These are phyloP conservation scores for Termitomyces sp. DNA, from an alignment of 768 basidiomycete genomes.

Conservation along the genomic window DNA sequence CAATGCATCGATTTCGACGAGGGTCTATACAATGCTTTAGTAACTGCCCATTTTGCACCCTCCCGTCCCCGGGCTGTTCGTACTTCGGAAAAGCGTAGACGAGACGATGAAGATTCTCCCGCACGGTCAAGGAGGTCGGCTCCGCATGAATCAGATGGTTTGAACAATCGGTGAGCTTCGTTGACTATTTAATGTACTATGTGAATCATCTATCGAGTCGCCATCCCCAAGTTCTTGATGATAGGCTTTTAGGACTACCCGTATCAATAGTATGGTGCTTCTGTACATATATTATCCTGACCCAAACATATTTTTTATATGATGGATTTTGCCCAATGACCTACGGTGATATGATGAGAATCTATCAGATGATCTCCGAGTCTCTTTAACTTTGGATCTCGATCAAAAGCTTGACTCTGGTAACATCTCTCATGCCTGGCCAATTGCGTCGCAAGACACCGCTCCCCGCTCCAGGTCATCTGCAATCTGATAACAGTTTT, in stretches of 20 bases:
- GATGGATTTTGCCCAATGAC: too few species aligned
- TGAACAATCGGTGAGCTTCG: not conserved
- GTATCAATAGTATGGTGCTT: not conserved
- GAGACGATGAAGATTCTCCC: conserved; percentile 11
- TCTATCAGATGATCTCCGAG: not conserved
- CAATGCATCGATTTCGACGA: conserved; percentile 40
- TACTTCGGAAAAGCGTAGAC: conserved; percentile 10
- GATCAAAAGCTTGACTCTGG: not conserved
- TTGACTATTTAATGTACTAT: too few species aligned
- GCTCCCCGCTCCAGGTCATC: conserved; percentile 32
- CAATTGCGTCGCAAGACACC: conserved; percentile 15
- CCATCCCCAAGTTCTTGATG: not conserved
- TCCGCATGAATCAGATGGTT: not conserved
- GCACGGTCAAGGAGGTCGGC: not conserved
- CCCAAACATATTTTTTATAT: too few species aligned
- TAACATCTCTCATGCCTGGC: conserved; percentile 21
- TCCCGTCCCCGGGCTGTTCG: not conserved
- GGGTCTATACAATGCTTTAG: conserved; percentile 28
- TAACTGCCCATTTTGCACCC: conserved; percentile 2
- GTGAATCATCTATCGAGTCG: not conserved
- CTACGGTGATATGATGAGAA: not conserved
- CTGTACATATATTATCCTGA: not conserved
- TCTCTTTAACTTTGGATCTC: not conserved
- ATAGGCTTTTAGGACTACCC: not conserved
- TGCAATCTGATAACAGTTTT: not conserved